Conservation (phyloP, 495 filamentous ascomycete genomes). For the Neurospora sp. region DNA sequence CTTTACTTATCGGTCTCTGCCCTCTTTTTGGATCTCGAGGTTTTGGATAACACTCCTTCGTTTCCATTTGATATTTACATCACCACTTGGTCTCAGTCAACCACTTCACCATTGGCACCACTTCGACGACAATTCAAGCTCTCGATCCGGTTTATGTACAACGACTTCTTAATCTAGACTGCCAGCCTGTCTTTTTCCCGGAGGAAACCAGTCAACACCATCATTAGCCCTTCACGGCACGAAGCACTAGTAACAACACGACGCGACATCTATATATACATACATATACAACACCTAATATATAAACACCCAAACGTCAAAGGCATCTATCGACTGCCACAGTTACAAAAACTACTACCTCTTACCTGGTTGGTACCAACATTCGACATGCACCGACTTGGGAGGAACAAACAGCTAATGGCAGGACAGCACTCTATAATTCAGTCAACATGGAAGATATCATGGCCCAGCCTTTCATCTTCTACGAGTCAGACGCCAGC, state of each 20-base stretch:
- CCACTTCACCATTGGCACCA: slow-evolving; percentile 2
- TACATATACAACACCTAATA: slow-evolving; percentile 32
- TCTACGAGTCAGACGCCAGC: slow-evolving; percentile 73
- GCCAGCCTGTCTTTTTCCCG: slow-evolving; percentile 37
- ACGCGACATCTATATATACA: slow-evolving; percentile 29
- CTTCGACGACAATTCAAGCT: slow-evolving; percentile 6
- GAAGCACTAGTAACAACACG: slow-evolving; percentile 27
- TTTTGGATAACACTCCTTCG: slow-evolving; percentile 37
- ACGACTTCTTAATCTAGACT: slow-evolving; percentile 29
- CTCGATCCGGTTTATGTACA: slow-evolving; percentile 31
- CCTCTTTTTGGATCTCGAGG: slow-evolving; percentile 35
- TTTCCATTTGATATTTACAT: slow-evolving; percentile 28
- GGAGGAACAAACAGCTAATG: slow-evolving; percentile 9
- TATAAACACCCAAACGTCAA: slow-evolving; percentile 19
- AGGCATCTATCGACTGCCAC: slow-evolving; percentile 10
- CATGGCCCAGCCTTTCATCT: slow-evolving; percentile 75
- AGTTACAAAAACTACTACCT: slow-evolving; percentile 1
- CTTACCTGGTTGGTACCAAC: slow-evolving; percentile 18
- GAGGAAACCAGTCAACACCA: slow-evolving; percentile 35
- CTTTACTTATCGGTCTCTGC: slow-evolving; percentile 37
- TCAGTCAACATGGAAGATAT: slow-evolving; percentile 32
- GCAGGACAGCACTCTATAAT: neutral
- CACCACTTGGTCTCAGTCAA: slow-evolving; percentile 8
- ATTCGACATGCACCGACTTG: neutral
- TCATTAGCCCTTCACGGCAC: slow-evolving; percentile 37